A percentile compares a stretch with the other conserved stretches of the same genome.
These are phyloP conservation scores for Xenoacremonium recifei DNA, from an alignment of 2,329 filamentous ascomycete genomes.

Conservation along the genomic window DNA sequence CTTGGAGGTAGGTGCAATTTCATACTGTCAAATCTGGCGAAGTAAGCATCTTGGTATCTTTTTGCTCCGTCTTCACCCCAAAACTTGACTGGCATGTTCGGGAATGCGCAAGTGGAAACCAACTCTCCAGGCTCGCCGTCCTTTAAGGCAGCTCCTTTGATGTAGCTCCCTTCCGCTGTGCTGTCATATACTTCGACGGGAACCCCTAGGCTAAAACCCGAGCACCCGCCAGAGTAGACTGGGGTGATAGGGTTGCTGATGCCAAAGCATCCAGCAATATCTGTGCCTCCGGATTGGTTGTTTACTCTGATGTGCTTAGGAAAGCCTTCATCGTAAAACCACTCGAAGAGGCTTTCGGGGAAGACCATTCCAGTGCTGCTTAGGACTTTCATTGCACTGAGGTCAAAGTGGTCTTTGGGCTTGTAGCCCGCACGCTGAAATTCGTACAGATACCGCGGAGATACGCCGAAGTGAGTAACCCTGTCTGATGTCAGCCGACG, in stretches of 20 bases:
- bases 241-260: not conserved
- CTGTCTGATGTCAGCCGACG: no score
- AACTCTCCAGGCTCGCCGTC: not conserved
- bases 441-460: not conserved
- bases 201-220: not conserved
- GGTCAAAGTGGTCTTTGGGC: not conserved
- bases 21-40: not conserved
- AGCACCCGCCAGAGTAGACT: not conserved
- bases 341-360: not conserved
- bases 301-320: not conserved
- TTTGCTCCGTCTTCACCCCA: not conserved
- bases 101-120: not conserved
- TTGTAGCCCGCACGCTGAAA: not conserved
- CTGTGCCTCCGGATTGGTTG: slow-evolving; percentile 2
- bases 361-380: slow-evolving; percentile 1
- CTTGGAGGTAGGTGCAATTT: no score
- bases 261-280: slow-evolving; percentile 2
- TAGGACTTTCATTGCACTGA: not conserved
- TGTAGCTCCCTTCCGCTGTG: not conserved
- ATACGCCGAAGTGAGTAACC: not conserved
- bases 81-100: not conserved
- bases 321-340: slow-evolving; percentile 1
- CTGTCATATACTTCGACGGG: not conserved
- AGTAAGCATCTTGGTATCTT: not conserved
- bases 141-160: not conserved